A percentile compares a stretch with the other conserved stretches of the same genome.
Conservation (phyloP, 2,329 filamentous ascomycete genomes). For the Venturia oleaginea region DNA sequence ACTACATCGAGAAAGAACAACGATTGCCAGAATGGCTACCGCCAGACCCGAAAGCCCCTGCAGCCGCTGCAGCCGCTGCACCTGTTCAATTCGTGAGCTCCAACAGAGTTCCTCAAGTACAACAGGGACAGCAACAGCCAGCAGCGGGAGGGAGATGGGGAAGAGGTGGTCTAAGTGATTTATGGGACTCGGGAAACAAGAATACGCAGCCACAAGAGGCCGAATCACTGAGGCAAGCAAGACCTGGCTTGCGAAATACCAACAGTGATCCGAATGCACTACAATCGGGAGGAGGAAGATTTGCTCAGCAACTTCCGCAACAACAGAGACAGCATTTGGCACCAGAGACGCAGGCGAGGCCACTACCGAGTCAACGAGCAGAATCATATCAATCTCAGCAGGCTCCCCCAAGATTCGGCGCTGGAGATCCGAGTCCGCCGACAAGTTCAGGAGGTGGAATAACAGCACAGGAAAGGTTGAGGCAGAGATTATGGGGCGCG, state of each 20-base stretch:
- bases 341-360: slow-evolving; percentile 29
- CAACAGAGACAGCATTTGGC: not conserved
- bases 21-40: slow-evolving; percentile 81
- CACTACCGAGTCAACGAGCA: slow-evolving; percentile 62
- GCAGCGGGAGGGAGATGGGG: slow-evolving; percentile 24
- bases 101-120: slow-evolving; percentile 20
- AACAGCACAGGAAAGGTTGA: slow-evolving; percentile 72
- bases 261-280: not conserved
- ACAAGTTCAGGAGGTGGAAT: slow-evolving; percentile 34
- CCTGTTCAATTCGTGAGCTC: slow-evolving; percentile 44
- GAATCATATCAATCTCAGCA: slow-evolving; percentile 61
- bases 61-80: slow-evolving; percentile 46
- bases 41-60: slow-evolving; percentile 71
- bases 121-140: slow-evolving; percentile 25
- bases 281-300: slow-evolving; percentile 4
- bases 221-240: slow-evolving; percentile 31
- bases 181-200: slow-evolving; percentile 44
- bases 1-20: slow-evolving; percentile 83
- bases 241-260: slow-evolving; percentile 30
- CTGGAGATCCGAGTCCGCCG: slow-evolving; percentile 23
- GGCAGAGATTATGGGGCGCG: slow-evolving; percentile 68
- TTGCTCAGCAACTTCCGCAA: slow-evolving; percentile 6
- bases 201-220: slow-evolving; percentile 31
- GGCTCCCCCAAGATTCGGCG: slow-evolving; percentile 24
- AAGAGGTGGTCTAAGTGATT: slow-evolving; percentile 46